Evolutionary conservation across 202 grass and related monocot genomes (phyloP).

Genomic region (Digitaria exilis): DNA sequence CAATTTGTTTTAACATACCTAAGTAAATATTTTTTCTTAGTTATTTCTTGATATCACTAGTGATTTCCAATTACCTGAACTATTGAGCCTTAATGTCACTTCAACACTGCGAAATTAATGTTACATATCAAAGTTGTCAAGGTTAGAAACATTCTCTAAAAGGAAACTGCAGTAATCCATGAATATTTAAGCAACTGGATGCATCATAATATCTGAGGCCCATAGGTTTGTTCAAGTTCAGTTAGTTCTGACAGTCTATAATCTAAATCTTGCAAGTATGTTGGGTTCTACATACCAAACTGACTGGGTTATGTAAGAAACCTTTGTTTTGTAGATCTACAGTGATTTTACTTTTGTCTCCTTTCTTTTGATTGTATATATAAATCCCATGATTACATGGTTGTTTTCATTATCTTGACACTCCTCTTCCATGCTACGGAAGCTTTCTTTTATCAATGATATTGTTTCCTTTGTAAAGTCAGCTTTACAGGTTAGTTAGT

Average conservation of each 20-base stretch:
- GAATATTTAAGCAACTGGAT: background rate
- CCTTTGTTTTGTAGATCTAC: background rate
- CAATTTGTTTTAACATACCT: conserved; percentile 3
- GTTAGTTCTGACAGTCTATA: background rate
- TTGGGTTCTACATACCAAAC: background rate
- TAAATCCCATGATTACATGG: background rate
- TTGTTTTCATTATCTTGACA: background rate
- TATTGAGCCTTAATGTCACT: background rate
- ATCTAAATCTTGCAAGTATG: conserved; percentile 20
- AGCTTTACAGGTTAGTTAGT: background rate
- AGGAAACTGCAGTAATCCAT: background rate
- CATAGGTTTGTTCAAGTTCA: background rate
- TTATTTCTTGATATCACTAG: background rate
- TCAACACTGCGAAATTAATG: background rate
- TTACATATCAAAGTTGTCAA: conserved; percentile 10
- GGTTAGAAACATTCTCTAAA: background rate
- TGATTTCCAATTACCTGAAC: background rate
- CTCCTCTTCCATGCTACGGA: background rate
- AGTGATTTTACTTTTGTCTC: background rate
- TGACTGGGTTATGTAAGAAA: background rate
- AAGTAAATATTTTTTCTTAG: conserved; percentile 8
- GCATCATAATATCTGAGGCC: background rate
- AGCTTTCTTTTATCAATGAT: background rate
- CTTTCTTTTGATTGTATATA: background rate
- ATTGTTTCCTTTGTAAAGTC: conserved; percentile 3